These are phyloP conservation scores for Taiwanofungus camphoratus DNA, from an alignment of 1,284 basidiomycete species.

Conservation along the genomic window DNA sequence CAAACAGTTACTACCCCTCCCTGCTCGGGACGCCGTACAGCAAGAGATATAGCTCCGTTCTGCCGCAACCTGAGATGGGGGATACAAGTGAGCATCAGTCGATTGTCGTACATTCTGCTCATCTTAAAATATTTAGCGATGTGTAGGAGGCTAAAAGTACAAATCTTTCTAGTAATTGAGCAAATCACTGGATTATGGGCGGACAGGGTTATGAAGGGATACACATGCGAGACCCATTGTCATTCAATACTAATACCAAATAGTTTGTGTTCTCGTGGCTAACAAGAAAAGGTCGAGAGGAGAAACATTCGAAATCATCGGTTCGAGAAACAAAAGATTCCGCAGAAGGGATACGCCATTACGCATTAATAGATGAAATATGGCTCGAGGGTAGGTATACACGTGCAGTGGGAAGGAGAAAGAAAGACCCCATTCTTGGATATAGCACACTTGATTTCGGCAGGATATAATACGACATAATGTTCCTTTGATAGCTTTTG, in stretches of 20 bases:
- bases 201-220: no score
- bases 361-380: slow-evolving; percentile 1
- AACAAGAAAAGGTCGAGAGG: no score
- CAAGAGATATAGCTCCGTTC: not conserved
- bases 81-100: not conserved
- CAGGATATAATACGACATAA: slow-evolving; percentile 6
- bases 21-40: not conserved
- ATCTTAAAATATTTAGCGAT: no score
- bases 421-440: slow-evolving; percentile 9
- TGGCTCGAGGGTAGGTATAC: slow-evolving; percentile 1
- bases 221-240: no score
- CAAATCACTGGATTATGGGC: no score
- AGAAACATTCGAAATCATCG: no score
- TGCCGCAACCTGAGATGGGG: not conserved
- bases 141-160: no score
- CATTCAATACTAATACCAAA: no score
- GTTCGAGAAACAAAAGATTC: slow-evolving; percentile 1
- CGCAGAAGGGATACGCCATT: not conserved
- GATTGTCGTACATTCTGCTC: no score
- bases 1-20: slow-evolving; percentile 1
- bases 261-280: no score
- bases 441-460: slow-evolving; percentile 20
- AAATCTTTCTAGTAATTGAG: no score
- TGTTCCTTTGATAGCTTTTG: slow-evolving; percentile 3
- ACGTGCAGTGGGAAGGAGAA: slow-evolving; percentile 2